Evolutionary conservation across 1,139 yeast species (phyloP), one percentile per base, ranked within the genome.

Genomic region (Taphrina betulina): DNA sequence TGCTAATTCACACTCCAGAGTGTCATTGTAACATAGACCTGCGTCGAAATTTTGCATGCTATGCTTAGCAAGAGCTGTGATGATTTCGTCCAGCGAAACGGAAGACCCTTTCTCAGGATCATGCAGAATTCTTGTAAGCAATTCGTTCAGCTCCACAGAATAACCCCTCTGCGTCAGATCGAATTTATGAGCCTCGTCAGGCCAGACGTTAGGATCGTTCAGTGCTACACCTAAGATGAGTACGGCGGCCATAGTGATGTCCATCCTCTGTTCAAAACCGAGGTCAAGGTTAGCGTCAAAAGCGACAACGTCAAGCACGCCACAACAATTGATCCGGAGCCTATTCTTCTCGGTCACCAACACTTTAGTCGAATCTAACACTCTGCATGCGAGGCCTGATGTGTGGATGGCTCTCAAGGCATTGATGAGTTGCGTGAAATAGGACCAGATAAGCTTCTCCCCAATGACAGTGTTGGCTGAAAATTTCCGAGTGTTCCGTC

Each of bases 361-460:
- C 33, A 92, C 78, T 64, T 86, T 86, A 46, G 82, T 77, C 59
- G 84, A 75, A 60, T 83, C 81, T 16, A 86, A 65, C 0, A 79
- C 71, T 51, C 94, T 78, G 1, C 86, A 83, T 0, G 83, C 79
- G 50, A 90, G 72, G 0, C 78, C 80, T 17, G 74, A 72, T 2
- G 73, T 73, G 69, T 90, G 97, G 10, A 85, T 77, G 2, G 78
- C 75, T 17, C 74, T 69, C 41, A 89, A 67, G 0, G 89, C 96
- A 63, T 79, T 78, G 5, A 83, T 73, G 29, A 92, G 69, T 70
- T 92, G 97, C 22, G 82, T 76, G 56, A 85, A 70, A 65, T 87
- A 86, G 33, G 72, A 71, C 96, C 96, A 90, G 54, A 92, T 69
- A 19, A 79, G 67, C 16, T 80, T 78, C 66, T 84, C 92, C 0